Percentiles rank a stretch among this genome's conserved stretches.
These are phyloP conservation scores for Solanum piurae DNA, from an alignment of 257 asterid species.

Conservation along the genomic window DNA sequence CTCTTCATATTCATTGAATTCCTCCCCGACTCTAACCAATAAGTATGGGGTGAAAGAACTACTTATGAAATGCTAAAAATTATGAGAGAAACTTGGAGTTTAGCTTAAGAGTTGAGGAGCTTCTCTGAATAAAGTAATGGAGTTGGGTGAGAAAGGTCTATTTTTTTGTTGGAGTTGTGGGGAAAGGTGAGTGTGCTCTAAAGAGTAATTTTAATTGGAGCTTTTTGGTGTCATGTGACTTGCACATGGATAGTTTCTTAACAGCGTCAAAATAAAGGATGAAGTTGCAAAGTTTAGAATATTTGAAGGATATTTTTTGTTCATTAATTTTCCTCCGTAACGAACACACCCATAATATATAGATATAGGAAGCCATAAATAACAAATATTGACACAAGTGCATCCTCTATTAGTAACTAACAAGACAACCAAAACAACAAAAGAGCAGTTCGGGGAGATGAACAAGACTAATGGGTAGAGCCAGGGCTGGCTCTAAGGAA, in stretches of 20 bases:
- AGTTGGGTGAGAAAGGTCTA: neutral
- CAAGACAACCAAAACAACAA: neutral
- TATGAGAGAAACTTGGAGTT: neutral
- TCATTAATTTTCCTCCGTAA: neutral
- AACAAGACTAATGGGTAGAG: neutral
- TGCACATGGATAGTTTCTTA: neutral
- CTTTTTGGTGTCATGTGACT: neutral
- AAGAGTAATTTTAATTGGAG: neutral
- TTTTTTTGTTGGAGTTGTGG: too few relatives aligned
- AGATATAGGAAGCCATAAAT: neutral
- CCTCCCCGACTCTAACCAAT: neutral
- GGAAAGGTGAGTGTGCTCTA: neutral
- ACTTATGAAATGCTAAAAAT: too few relatives aligned
- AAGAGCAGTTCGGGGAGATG: neutral
- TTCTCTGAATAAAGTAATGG: neutral
- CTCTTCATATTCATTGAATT: neutral
- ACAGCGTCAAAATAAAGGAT: neutral
- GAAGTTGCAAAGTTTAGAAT: neutral
- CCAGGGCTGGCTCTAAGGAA: neutral
- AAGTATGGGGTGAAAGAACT: neutral
- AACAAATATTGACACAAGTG: neutral
- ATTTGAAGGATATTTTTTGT: neutral
- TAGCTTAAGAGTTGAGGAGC: neutral
- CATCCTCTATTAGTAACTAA: neutral
- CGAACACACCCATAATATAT: neutral